These are phyloP conservation scores for Orbilia blumenaviensis DNA, from an alignment of 2,329 filamentous ascomycete species.

Conservation along the genomic window DNA sequence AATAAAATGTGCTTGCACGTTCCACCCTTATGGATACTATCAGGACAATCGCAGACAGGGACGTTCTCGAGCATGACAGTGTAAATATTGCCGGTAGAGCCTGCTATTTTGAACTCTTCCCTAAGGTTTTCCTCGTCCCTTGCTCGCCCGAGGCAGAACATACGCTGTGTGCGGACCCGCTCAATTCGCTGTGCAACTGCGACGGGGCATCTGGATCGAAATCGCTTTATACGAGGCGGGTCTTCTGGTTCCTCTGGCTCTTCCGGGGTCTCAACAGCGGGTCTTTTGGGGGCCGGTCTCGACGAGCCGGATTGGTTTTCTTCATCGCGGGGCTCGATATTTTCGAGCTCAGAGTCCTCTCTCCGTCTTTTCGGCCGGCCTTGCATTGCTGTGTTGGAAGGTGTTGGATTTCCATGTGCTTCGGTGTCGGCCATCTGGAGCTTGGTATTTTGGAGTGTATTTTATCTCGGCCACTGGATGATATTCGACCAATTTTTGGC, in stretches of 20 bases:
- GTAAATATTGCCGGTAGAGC: conserved; percentile 74
- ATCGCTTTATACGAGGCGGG: conserved; percentile 52
- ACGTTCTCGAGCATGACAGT: conserved; percentile 66
- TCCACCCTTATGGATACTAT: conserved; percentile 61
- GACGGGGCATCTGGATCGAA: conserved; percentile 54
- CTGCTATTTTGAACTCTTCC: conserved; percentile 70
- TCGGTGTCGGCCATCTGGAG: background rate
- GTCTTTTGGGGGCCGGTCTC: background rate
- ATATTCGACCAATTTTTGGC: too few relatives aligned
- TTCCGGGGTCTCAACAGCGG: background rate
- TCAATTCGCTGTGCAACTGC: conserved; percentile 54
- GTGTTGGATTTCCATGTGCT: background rate
- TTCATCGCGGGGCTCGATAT: background rate
- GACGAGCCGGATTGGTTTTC: background rate
- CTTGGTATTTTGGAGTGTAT: too few relatives aligned
- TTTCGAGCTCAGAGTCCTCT: background rate
- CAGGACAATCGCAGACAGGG: conserved; percentile 69
- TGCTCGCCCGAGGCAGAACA: conserved; percentile 56
- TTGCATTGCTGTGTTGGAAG: background rate
- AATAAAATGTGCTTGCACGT: conserved; percentile 72
- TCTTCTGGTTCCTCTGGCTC: conserved; percentile 7
- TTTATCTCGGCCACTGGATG: too few relatives aligned
- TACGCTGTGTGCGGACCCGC: conserved; percentile 55
- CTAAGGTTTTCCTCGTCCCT: conserved; percentile 43
- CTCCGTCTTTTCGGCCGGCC: background rate